Evolutionary conservation across 306 rosid genomes (phyloP), one percentile per base, ranked within the genome.

Genomic region (Vigna radiata): DNA sequence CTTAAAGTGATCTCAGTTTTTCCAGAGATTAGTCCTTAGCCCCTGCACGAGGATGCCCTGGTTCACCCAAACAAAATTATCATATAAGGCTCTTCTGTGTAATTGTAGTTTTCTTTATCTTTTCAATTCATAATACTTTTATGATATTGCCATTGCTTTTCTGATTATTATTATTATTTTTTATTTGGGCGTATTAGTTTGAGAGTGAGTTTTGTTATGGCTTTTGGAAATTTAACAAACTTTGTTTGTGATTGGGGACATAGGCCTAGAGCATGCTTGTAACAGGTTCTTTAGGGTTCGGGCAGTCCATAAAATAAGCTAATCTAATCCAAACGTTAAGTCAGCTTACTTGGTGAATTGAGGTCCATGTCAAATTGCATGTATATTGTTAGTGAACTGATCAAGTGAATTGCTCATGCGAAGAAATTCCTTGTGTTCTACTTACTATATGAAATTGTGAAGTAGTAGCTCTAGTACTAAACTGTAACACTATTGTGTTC

Each of bases 201-300:
- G 23, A 68, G 81, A 62, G 11, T 73, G 21, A 39, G 77, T 31
- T 68, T 0, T 56, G 41, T 41, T 39, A 18, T 73, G 64, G 47
- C 53, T 73, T 60, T 37, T 78, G 53, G 48, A 82, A 59, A 25
- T 33, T 60, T 77, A 39, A 49, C 33, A 3, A 41, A 49, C 46
- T 73, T 81, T 37, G 33, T 43, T 41, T 37, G 36, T 33, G 49
- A 50, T 2, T 43, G 14, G 2, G 44, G 44, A 41, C 11, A 7
- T 37, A 39, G 29, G 58, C 80, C 19, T 58, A 46, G 60, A 17
- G 27, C 53, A 8, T 21, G 13, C 17, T 37, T 65, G 29, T 36
- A 0, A 16, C 63, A 25, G 29, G 11, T 13, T 61, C 16, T 31
- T 61, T 33, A 1, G 3, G 8, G 44, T 39, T 39, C 11, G 44